Conservation (phyloP, 2,329 filamentous ascomycete genomes). For the Cryphonectria radicalis region DNA sequence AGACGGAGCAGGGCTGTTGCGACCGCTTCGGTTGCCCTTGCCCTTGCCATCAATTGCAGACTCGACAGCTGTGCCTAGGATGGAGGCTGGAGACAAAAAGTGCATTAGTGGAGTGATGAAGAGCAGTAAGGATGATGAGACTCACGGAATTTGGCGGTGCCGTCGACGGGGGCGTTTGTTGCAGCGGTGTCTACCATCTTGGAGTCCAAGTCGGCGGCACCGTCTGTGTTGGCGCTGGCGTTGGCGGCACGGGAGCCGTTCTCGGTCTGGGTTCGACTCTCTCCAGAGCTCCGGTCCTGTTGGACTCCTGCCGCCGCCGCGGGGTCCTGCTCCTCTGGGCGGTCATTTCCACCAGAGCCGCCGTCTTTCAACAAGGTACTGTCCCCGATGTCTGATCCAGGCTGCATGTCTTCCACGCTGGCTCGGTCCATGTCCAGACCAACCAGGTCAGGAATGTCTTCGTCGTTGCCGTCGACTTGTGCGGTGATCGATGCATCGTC, state of each 20-base stretch:
- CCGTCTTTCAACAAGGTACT: slow-evolving; percentile 7
- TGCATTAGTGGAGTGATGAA: slow-evolving; percentile 9
- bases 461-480: slow-evolving; percentile 13
- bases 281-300: slow-evolving; percentile 5
- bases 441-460: slow-evolving; percentile 13
- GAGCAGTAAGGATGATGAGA: slow-evolving; percentile 12
- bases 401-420: slow-evolving; percentile 24
- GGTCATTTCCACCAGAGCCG: neutral
- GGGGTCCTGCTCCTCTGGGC: neutral
- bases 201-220: slow-evolving; percentile 22
- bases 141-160: slow-evolving; percentile 36
- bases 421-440: slow-evolving; percentile 19
- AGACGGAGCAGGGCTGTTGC: slow-evolving; percentile 68
- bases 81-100: slow-evolving; percentile 31
- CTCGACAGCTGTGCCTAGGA: slow-evolving; percentile 13
- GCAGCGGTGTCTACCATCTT: slow-evolving; percentile 27
- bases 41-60: slow-evolving; percentile 14
- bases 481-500: slow-evolving; percentile 12
- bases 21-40: slow-evolving; percentile 59
- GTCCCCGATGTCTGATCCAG: slow-evolving; percentile 24
- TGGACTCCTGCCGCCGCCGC: neutral
- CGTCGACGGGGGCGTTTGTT: slow-evolving; percentile 31
- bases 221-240: slow-evolving; percentile 18
- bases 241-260: slow-evolving; percentile 15
- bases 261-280: slow-evolving; percentile 17